Percentiles rank a stretch among this genome's conserved stretches.
These are phyloP conservation scores for Cryptococcus depauperatus DNA, from an alignment of 1,284 basidiomycete species.

Conservation along the genomic window DNA sequence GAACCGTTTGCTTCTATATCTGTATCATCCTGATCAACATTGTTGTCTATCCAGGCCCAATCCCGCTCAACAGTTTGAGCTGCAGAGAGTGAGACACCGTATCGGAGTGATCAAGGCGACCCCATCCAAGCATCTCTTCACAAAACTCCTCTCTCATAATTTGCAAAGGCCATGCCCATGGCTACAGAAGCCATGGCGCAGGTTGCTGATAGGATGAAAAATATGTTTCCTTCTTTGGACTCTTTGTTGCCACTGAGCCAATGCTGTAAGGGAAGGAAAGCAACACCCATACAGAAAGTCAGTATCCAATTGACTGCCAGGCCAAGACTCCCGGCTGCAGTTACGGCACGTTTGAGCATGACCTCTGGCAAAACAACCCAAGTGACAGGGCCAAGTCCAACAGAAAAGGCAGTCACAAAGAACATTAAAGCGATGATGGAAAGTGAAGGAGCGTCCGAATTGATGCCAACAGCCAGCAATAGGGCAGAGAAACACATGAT, in stretches of 20 bases:
- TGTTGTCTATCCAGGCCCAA: too few relatives aligned
- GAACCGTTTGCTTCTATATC: too few relatives aligned
- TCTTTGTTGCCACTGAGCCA: constrained; percentile 19
- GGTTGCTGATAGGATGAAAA: constrained; percentile 27
- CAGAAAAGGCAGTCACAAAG: constrained; percentile 30
- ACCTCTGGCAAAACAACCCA: constrained; percentile 39
- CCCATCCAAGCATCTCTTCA: too few relatives aligned
- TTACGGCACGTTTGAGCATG: constrained; percentile 30
- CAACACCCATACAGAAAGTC: constrained; percentile 31
- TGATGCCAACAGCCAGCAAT: constrained; percentile 28
- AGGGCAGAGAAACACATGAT: constrained; percentile 23
- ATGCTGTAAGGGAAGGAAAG: constrained; percentile 32
- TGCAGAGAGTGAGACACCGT: too few relatives aligned
- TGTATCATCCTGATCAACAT: too few relatives aligned
- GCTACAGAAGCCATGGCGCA: constrained; percentile 15
- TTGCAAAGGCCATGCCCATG: constrained; percentile 8
- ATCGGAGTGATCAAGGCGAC: too few relatives aligned
- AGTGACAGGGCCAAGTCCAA: constrained; percentile 37
- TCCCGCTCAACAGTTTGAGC: too few relatives aligned
- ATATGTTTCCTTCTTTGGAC: constrained; percentile 31
- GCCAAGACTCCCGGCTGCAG: constrained; percentile 31
- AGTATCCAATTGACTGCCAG: constrained; percentile 33
- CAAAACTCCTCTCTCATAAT: constrained; percentile 3
- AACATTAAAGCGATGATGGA: constrained; percentile 22
- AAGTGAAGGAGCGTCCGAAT: constrained; percentile 15